phyloP scores from a whole-genome alignment of 2,329 filamentous ascomycete genomes.

The Sporothrix schenckii region DNA sequence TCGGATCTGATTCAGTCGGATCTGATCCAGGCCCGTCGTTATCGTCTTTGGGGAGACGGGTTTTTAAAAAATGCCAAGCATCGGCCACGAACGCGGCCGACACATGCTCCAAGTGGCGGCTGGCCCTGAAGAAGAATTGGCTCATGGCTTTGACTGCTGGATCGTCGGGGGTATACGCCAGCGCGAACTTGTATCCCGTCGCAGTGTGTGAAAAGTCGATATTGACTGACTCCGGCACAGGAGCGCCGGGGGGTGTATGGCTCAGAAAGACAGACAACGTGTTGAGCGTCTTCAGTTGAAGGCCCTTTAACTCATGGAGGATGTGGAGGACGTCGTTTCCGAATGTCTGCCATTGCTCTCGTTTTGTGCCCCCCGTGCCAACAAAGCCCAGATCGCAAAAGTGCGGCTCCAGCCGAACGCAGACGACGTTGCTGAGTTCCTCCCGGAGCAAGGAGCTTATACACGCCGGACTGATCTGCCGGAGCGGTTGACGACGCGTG shows the following conservation, averaged over 20 bases:
- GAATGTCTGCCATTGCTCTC: neutral
- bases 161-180: neutral
- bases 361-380: neutral
- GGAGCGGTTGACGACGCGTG: neutral
- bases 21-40: too few relatives aligned
- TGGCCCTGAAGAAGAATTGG: neutral
- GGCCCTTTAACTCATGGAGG: too few relatives aligned
- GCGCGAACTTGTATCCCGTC: too few relatives aligned
- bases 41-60: neutral
- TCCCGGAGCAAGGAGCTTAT: neutral
- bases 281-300: neutral
- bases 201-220: too few relatives aligned
- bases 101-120: neutral
- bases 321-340: neutral
- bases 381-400: neutral
- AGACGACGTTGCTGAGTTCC: neutral
- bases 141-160: neutral
- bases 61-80: neutral
- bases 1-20: too few relatives aligned
- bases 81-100: neutral
- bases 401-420: neutral
- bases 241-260: neutral
- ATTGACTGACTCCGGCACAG: too few relatives aligned
- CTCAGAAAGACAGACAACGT: neutral
- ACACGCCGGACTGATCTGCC: neutral